Conservation (phyloP, 2,329 filamentous ascomycete genomes). For the Penicillium sp. region DNA sequence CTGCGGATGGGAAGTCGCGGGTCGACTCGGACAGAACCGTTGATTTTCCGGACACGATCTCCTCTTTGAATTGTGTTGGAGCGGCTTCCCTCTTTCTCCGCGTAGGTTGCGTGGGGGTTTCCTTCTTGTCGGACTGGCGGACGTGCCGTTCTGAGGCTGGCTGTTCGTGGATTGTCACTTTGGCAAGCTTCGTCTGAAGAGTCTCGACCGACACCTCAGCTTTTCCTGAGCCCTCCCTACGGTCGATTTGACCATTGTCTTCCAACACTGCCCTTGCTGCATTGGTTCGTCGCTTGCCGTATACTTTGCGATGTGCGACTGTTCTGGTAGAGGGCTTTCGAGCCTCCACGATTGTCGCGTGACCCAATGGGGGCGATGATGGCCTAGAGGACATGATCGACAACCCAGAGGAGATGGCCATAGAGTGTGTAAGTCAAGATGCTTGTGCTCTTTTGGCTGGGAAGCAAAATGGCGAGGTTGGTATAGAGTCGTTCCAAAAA, state of each 20-base stretch:
- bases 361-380: constrained; percentile 9
- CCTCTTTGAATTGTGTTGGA: background rate
- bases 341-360: constrained; percentile 17
- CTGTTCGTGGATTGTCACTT: constrained; percentile 21
- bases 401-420: too few relatives aligned
- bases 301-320: constrained; percentile 28
- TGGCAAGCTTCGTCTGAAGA: constrained; percentile 24
- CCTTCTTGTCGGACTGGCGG: background rate
- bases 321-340: constrained; percentile 21
- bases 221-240: background rate
- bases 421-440: too few relatives aligned
- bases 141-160: background rate
- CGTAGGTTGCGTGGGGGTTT: background rate
- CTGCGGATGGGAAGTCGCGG: constrained; percentile 1
- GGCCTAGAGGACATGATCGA: constrained; percentile 12
- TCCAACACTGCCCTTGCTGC: constrained; percentile 34
- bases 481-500: background rate
- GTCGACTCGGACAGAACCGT: background rate
- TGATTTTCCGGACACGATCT: background rate
- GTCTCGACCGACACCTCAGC: constrained; percentile 16
- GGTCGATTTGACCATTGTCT: constrained; percentile 23
- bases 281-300: constrained; percentile 31
- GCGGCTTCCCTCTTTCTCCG: background rate
- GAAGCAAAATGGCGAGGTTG: too few relatives aligned
- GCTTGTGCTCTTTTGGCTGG: too few relatives aligned